Conservation (phyloP, 129 eudicot genomes). For the Lactuca saligna region DNA sequence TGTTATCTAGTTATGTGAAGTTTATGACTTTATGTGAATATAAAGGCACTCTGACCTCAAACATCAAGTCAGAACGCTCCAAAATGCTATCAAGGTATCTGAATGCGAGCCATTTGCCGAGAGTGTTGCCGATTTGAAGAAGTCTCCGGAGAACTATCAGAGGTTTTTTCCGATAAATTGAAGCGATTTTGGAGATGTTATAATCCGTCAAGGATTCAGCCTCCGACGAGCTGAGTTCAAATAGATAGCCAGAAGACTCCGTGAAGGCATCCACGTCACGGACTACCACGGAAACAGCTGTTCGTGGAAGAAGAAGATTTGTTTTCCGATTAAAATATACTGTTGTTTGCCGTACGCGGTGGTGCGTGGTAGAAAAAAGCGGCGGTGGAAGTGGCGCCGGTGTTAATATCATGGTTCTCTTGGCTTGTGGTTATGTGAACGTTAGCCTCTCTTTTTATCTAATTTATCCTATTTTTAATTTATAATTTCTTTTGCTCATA, state of each 20-base stretch:
- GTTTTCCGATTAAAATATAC: not conserved
- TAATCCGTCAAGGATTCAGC: slow-evolving; percentile 72
- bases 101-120: slow-evolving; percentile 77
- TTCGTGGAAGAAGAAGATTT: slow-evolving; percentile 11
- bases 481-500: not conserved
- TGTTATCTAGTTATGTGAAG: not conserved
- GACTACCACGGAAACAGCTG: slow-evolving; percentile 23
- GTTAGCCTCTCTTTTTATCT: slow-evolving; percentile 20
- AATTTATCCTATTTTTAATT: slow-evolving; percentile 12
- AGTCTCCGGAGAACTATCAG: slow-evolving; percentile 65
- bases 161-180: slow-evolving; percentile 67
- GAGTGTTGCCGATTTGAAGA: slow-evolving; percentile 63
- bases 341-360: slow-evolving; percentile 17
- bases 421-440: slow-evolving; percentile 17
- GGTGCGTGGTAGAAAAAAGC: slow-evolving; percentile 17
- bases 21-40: not conserved
- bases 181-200: slow-evolving; percentile 47
- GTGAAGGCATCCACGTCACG: slow-evolving; percentile 71
- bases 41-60: slow-evolving; percentile 47
- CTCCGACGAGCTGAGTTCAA: slow-evolving; percentile 72
- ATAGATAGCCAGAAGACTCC: slow-evolving; percentile 83
- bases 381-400: slow-evolving; percentile 32
- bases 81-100: slow-evolving; percentile 58
- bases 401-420: slow-evolving; percentile 28
- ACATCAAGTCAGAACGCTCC: slow-evolving; percentile 74